Evolutionary conservation across 202 grass and related monocot species (phyloP).

Genomic region (Panicum hallii): DNA sequence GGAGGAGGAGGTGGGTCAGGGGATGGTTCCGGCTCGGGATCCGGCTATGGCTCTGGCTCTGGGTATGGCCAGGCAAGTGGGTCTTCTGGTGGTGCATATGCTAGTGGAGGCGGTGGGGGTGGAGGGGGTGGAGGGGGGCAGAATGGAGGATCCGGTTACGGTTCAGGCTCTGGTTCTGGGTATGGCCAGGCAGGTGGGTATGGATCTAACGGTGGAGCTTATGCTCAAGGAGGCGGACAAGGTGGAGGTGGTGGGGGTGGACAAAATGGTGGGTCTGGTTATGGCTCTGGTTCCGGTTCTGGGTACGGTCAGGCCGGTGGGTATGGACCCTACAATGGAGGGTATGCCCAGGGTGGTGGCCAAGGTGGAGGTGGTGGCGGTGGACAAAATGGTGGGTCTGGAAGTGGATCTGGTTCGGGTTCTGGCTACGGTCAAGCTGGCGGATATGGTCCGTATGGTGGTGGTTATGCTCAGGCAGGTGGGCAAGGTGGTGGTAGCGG

Average conservation of each 20-base stretch:
- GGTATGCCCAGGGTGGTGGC: background rate
- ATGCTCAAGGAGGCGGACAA: background rate
- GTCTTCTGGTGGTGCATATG: background rate
- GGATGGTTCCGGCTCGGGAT: background rate
- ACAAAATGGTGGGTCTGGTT: background rate
- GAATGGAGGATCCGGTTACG: background rate
- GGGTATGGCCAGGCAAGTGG: background rate
- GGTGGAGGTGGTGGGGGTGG: conserved; percentile 7
- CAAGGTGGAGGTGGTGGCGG: conserved; percentile 9
- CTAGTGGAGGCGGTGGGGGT: background rate
- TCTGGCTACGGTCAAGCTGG: background rate
- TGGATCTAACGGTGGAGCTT: background rate
- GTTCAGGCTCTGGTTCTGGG: background rate
- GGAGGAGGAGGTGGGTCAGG: conserved; percentile 18
- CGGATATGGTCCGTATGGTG: background rate
- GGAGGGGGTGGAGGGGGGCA: conserved; percentile 15
- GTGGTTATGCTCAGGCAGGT: background rate
- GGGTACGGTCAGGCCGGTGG: background rate
- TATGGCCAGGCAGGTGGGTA: background rate
- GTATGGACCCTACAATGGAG: background rate
- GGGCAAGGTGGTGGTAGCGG: conserved; percentile 2
- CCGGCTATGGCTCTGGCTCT: conserved; percentile 2
- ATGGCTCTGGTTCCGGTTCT: conserved; percentile 1
- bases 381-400: background rate
- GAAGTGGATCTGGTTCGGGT: background rate